Percentiles rank a stretch among this genome's conserved stretches.
These are phyloP conservation scores for Bidens hawaiensis DNA, from an alignment of 140 eudicot species.

Conservation along the genomic window DNA sequence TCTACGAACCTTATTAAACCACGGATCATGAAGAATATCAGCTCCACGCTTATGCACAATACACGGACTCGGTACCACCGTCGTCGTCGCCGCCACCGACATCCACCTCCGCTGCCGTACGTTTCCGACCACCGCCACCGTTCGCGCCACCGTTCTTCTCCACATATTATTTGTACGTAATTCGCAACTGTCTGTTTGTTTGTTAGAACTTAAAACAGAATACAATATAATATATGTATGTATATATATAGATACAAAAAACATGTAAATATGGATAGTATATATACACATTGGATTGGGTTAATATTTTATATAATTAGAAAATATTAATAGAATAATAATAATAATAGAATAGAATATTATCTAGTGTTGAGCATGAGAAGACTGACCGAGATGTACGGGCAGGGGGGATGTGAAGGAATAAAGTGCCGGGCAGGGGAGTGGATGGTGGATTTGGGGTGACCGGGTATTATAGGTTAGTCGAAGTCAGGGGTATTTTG, in stretches of 20 bases:
- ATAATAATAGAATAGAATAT: slow-evolving; percentile 10
- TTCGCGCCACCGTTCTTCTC: slow-evolving; percentile 67
- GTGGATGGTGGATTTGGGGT: slow-evolving; percentile 23
- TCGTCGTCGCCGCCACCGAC: slow-evolving; percentile 50
- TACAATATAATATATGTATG: neutral
- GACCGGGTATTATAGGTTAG: slow-evolving; percentile 23
- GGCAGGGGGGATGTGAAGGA: slow-evolving; percentile 35
- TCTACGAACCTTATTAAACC: slow-evolving; percentile 85
- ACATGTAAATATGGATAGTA: too few relatives aligned
- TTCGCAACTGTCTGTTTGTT: neutral
- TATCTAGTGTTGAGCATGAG: slow-evolving; percentile 17
- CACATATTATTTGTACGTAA: neutral
- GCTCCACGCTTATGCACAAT: slow-evolving; percentile 96
- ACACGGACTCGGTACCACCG: slow-evolving; percentile 64
- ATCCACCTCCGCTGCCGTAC: slow-evolving; percentile 43
- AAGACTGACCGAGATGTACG: slow-evolving; percentile 37
- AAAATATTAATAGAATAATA: too few relatives aligned
- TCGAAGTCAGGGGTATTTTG: slow-evolving; percentile 17
- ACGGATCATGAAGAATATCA: slow-evolving; percentile 98
- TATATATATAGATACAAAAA: too few relatives aligned
- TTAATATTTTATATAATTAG: slow-evolving; percentile 15
- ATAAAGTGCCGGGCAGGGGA: slow-evolving; percentile 35
- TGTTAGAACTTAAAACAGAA: too few relatives aligned
- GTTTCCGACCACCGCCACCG: slow-evolving; percentile 51
- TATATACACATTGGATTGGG: too few relatives aligned